phyloP scores from a whole-genome alignment of 306 rosid genomes.

The Calophaca sinica region DNA sequence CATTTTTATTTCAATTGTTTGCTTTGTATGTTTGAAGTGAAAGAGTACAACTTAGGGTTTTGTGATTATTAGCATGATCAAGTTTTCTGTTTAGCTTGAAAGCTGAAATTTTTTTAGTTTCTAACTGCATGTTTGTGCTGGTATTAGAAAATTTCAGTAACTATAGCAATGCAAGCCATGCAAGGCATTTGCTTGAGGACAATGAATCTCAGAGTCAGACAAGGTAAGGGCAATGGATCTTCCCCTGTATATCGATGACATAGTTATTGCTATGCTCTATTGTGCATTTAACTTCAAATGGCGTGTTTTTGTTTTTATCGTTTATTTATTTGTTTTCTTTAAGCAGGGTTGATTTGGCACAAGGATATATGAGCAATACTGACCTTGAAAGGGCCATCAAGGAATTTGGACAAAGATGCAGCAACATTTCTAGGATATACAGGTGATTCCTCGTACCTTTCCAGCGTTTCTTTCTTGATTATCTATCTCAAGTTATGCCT shows the following conservation, averaged over 20 bases:
- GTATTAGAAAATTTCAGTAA: conserved; percentile 49
- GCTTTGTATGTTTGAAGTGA: conserved; percentile 27
- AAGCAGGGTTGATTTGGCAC: conserved; percentile 54
- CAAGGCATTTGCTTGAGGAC: conserved; percentile 68
- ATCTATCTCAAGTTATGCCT: conserved; percentile 33
- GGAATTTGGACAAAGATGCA: conserved; percentile 72
- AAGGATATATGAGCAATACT: conserved; percentile 82
- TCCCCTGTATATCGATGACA: not conserved
- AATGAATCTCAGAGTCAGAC: conserved; percentile 34
- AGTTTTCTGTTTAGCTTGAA: conserved; percentile 27
- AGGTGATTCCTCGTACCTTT: conserved; percentile 71
- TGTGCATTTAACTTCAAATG: conserved; percentile 28
- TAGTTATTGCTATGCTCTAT: conserved; percentile 4
- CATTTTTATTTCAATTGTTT: conserved; percentile 18
- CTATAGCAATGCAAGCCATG: conserved; percentile 42
- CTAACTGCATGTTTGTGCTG: conserved; percentile 39
- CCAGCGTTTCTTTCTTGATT: conserved; percentile 26
- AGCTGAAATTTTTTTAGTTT: conserved; percentile 42
- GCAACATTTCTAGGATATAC: conserved; percentile 87
- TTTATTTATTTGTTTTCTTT: conserved; percentile 5
- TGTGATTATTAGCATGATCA: not conserved
- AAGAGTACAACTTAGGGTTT: conserved; percentile 8
- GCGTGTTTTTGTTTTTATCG: not conserved
- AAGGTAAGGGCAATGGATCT: conserved; percentile 54
- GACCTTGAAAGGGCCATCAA: conserved; percentile 78